Evolutionary conservation across 2,329 filamentous ascomycete species (phyloP).

Genomic region (Esteya vermicola): DNA sequence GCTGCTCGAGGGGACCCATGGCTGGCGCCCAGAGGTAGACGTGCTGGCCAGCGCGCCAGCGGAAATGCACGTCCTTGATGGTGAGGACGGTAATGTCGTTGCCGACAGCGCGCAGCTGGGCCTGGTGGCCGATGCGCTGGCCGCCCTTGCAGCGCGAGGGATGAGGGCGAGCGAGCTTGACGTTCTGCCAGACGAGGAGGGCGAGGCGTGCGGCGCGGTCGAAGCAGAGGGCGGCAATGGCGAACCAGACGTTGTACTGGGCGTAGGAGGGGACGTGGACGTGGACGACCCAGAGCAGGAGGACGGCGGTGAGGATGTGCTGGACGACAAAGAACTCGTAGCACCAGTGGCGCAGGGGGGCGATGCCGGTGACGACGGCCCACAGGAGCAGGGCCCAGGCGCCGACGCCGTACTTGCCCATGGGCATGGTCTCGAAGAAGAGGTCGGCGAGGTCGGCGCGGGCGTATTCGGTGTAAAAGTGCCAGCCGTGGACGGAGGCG

Average conservation of each 20-base stretch:
- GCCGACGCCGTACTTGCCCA: conserved; percentile 52
- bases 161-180: conserved; percentile 26
- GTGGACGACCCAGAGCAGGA: conserved; percentile 50
- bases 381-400: conserved; percentile 53
- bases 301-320: conserved; percentile 45
- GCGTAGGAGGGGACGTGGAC: conserved; percentile 47
- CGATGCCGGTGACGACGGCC: conserved; percentile 48
- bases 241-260: conserved; percentile 50
- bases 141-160: conserved; percentile 30
- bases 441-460: conserved; percentile 41
- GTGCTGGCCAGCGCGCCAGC: conserved; percentile 45
- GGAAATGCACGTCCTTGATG: conserved; percentile 44
- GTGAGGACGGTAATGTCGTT: conserved; percentile 41
- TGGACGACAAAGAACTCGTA: conserved; percentile 60
- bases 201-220: conserved; percentile 41
- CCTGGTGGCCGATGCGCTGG: conserved; percentile 36
- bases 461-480: conserved; percentile 53
- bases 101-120: conserved; percentile 32
- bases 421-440: conserved; percentile 46
- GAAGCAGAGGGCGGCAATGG: conserved; percentile 45
- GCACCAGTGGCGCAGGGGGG: conserved; percentile 48
- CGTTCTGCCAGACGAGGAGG: conserved; percentile 37
- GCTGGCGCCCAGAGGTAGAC: conserved; percentile 46
- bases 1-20: conserved; percentile 38
- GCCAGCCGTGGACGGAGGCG: conserved; percentile 53